Evolutionary conservation across 1,284 basidiomycete species (phyloP).

Genomic region (Afroboletus lepidellus): DNA sequence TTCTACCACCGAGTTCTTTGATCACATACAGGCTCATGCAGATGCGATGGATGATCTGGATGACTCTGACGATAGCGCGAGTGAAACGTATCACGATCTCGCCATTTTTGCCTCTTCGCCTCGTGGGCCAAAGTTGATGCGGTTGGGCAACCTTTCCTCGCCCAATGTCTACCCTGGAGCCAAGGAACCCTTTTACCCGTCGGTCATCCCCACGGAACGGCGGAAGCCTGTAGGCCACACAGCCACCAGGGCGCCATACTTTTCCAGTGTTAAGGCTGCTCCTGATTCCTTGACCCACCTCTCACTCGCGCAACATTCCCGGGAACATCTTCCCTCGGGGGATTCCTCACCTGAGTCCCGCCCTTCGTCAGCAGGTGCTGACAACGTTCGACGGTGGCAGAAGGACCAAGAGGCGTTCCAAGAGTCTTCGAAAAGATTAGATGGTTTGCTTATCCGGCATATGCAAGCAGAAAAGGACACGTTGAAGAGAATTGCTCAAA

Average conservation of each 20-base stretch:
- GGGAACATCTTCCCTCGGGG: slow-evolving; percentile 26
- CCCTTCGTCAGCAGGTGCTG: slow-evolving; percentile 31
- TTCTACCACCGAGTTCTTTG: slow-evolving; percentile 70
- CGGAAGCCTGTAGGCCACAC: slow-evolving; percentile 41
- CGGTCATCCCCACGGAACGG: slow-evolving; percentile 28
- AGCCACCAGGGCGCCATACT: slow-evolving; percentile 29
- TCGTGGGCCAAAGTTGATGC: slow-evolving; percentile 38
- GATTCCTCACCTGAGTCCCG: slow-evolving; percentile 13
- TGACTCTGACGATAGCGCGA: slow-evolving; percentile 36
- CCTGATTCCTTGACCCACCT: slow-evolving; percentile 33
- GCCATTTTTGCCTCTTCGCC: slow-evolving; percentile 29
- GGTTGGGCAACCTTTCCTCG: slow-evolving; percentile 40
- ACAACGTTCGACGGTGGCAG: slow-evolving; percentile 35
- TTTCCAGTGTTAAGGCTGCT: slow-evolving; percentile 30
- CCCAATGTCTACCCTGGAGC: slow-evolving; percentile 33
- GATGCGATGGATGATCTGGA: slow-evolving; percentile 71
- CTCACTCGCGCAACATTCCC: slow-evolving; percentile 32
- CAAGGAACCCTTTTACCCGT: slow-evolving; percentile 32
- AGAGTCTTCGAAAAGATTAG: slow-evolving; percentile 60
- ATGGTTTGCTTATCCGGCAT: slow-evolving; percentile 73
- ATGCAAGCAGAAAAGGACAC: slow-evolving; percentile 73
- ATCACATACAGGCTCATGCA: slow-evolving; percentile 64
- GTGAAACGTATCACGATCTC: slow-evolving; percentile 32
- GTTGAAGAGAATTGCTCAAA: slow-evolving; percentile 62
- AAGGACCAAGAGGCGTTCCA: slow-evolving; percentile 41